Evolutionary conservation across 176 grass and related monocot genomes (phyloP).

Genomic region (Typha latifolia): DNA sequence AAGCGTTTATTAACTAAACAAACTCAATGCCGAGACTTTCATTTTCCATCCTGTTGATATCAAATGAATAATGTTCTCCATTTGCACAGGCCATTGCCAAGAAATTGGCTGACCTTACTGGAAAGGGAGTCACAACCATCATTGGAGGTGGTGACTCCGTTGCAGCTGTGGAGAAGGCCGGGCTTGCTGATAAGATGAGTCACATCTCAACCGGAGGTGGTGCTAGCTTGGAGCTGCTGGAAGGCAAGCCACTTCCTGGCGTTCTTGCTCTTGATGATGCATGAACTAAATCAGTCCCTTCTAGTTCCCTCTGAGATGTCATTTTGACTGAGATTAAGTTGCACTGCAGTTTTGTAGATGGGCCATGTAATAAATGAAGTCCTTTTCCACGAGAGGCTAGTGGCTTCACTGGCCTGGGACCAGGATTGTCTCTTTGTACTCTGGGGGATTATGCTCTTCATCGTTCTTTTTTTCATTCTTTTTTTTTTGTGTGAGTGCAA

Average conservation of each 20-base stretch:
- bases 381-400: background rate
- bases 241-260: slow-evolving; percentile 89
- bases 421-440: no score
- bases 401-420: background rate
- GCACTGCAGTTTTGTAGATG: slow-evolving; percentile 1
- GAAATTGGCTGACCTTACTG: slow-evolving; percentile 82
- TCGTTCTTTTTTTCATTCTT: no score
- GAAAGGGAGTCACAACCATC: slow-evolving; percentile 66
- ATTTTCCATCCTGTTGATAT: no score
- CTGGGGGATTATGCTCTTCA: no score
- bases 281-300: slow-evolving; percentile 12
- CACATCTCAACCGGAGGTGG: slow-evolving; percentile 91
- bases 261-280: slow-evolving; percentile 85
- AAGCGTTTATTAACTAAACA: background rate
- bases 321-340: background rate
- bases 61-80: background rate
- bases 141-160: slow-evolving; percentile 92
- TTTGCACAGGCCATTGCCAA: slow-evolving; percentile 64
- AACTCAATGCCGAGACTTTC: background rate
- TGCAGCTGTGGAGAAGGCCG: slow-evolving; percentile 90
- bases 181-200: slow-evolving; percentile 92
- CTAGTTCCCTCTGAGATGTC: background rate
- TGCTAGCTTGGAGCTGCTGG: slow-evolving; percentile 84
- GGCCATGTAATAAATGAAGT: background rate
- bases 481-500: no score